These are phyloP conservation scores for Suhomyces kilbournensis DNA, from an alignment of 805 yeast genomes.

Conservation along the genomic window DNA sequence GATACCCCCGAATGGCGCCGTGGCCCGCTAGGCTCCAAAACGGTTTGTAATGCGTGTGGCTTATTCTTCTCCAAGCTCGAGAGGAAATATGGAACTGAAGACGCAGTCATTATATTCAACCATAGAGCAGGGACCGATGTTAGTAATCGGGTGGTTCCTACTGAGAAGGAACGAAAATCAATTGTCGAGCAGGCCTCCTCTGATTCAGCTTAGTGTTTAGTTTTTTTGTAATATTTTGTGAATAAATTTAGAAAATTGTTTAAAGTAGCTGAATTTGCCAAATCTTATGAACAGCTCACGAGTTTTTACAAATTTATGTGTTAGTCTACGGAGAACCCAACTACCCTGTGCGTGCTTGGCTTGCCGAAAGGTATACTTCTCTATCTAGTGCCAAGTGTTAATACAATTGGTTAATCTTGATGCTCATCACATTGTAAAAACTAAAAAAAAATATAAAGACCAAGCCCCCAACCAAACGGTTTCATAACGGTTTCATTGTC, in stretches of 20 bases:
- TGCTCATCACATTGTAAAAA: neutral
- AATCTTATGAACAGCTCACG: too few species aligned
- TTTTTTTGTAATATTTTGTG: neutral
- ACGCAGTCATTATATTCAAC: constrained; percentile 29
- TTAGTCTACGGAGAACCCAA: too few species aligned
- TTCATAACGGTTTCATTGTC: too few species aligned
- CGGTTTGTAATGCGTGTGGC: constrained; percentile 92
- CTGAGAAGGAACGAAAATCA: constrained; percentile 3
- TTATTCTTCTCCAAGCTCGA: constrained; percentile 63
- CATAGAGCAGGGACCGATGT: constrained; percentile 2
- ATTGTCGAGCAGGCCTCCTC: neutral
- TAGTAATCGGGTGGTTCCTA: constrained; percentile 10
- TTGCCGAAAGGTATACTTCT: too few species aligned
- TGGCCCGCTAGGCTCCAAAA: constrained; percentile 81
- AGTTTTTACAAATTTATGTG: too few species aligned
- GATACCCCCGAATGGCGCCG: constrained; percentile 92
- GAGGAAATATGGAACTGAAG: constrained; percentile 44
- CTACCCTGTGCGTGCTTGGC: too few species aligned
- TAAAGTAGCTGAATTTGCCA: too few species aligned
- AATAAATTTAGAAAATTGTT: too few species aligned
- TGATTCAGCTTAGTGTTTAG: neutral
- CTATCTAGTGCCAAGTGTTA: too few species aligned
- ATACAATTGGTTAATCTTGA: neutral
- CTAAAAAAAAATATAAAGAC: too few species aligned
- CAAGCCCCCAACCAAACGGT: too few species aligned